Evolutionary conservation across 1,284 basidiomycete genomes (phyloP).

Genomic region (Sutorius eximius): DNA sequence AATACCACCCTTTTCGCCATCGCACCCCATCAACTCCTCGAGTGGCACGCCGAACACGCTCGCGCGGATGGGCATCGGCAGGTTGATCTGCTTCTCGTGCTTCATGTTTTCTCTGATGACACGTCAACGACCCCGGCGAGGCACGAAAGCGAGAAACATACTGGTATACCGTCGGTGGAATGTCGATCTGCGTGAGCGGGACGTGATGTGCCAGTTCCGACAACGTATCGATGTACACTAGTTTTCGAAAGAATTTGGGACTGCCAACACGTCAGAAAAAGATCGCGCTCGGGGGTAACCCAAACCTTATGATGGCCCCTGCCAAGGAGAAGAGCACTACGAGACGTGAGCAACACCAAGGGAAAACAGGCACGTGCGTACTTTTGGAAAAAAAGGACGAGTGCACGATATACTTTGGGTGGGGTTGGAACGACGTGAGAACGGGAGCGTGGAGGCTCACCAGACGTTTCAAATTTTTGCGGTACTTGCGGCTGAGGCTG

Average conservation of each 20-base stretch:
- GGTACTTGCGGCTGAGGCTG: conserved; percentile 76
- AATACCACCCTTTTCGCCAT: conserved; percentile 77
- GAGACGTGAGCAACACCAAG: background rate
- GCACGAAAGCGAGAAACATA: conserved; percentile 34
- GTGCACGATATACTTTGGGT: conserved; percentile 73
- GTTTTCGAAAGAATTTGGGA: conserved; percentile 86
- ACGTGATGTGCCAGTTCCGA: conserved; percentile 73
- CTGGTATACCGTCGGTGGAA: conserved; percentile 80
- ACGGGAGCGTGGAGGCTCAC: conserved; percentile 39
- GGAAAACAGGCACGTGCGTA: conserved; percentile 34
- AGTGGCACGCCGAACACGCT: conserved; percentile 77
- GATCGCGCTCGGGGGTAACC: background rate
- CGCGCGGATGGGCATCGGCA: conserved; percentile 59
- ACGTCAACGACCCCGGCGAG: conserved; percentile 2
- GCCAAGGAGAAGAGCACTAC: conserved; percentile 83
- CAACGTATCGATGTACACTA: conserved; percentile 71
- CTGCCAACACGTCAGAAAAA: conserved; percentile 36
- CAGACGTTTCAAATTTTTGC: conserved; percentile 83
- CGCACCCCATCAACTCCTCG: conserved; percentile 77
- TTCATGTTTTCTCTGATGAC: conserved; percentile 66
- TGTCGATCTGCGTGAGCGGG: conserved; percentile 82
- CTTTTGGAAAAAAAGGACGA: conserved; percentile 87
- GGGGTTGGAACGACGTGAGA: conserved; percentile 2
- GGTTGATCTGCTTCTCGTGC: conserved; percentile 62
- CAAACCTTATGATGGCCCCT: conserved; percentile 77